A percentile compares a stretch with the other conserved stretches of the same genome.
Conservation (phyloP, 306 rosid species). For the Acacia confusa region DNA sequence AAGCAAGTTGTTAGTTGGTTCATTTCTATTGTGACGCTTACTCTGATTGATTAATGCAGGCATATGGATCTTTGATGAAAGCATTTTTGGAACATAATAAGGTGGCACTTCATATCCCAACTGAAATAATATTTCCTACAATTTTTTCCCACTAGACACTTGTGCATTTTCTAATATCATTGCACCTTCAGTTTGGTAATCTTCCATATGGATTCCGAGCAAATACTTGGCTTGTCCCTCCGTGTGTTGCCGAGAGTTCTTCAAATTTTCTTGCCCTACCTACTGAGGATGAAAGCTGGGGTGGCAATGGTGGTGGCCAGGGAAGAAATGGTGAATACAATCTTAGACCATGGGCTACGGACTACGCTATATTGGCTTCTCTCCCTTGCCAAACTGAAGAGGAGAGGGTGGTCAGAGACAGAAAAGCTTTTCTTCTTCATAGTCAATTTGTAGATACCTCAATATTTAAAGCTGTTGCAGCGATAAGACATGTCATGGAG, state of each 20-base stretch:
- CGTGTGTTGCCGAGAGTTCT: conserved; percentile 68
- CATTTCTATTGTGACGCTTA: conserved; percentile 21
- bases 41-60: conserved; percentile 52
- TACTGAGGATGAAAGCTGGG: conserved; percentile 89
- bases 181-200: conserved; percentile 79
- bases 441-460: conserved; percentile 78
- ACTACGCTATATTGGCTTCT: conserved; percentile 63
- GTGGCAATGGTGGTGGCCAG: conserved; percentile 88
- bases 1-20: neutral
- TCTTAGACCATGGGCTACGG: conserved; percentile 77
- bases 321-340: conserved; percentile 65
- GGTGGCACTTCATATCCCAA: conserved; percentile 46
- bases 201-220: conserved; percentile 94
- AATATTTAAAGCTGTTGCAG: conserved; percentile 66
- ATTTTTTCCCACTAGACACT: neutral
- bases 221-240: conserved; percentile 96
- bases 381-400: conserved; percentile 96
- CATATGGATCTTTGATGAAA: conserved; percentile 79
- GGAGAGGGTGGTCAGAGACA: conserved; percentile 85
- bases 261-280: conserved; percentile 64
- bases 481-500: conserved; percentile 52
- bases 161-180: conserved; percentile 11
- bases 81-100: conserved; percentile 86
- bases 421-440: conserved; percentile 93
- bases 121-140: conserved; percentile 6